A percentile compares a stretch with the other conserved stretches of the same genome.
Evolutionary conservation across 169 alveolate genomes (phyloP).

Genomic region (Babesia ovata): DNA sequence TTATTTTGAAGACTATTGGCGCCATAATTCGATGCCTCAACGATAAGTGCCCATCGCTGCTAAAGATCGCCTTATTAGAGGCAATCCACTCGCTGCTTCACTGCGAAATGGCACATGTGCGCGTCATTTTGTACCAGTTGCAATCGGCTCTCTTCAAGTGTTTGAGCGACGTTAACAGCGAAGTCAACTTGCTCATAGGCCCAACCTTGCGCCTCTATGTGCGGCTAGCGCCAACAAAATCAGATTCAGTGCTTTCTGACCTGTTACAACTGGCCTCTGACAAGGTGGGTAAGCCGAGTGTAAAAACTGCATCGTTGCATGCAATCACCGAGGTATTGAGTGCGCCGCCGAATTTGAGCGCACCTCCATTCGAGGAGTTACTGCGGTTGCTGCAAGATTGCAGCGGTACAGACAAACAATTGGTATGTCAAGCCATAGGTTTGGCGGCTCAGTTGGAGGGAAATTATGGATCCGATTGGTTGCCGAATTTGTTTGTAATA

Average conservation of each 20-base stretch:
- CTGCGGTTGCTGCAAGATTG: slow-evolving; percentile 18
- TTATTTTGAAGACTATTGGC: slow-evolving; percentile 41
- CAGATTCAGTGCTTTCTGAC: slow-evolving; percentile 22
- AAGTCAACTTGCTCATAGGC: slow-evolving; percentile 20
- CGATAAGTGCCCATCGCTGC: slow-evolving; percentile 26
- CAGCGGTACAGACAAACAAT: slow-evolving; percentile 20
- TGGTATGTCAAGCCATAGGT: slow-evolving; percentile 28
- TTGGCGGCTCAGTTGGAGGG: slow-evolving; percentile 21
- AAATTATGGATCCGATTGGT: slow-evolving; percentile 15
- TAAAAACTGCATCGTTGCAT: slow-evolving; percentile 27
- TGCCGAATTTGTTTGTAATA: slow-evolving; percentile 6
- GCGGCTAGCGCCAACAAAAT: slow-evolving; percentile 34
- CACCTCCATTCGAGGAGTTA: slow-evolving; percentile 23
- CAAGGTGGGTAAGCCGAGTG: slow-evolving; percentile 28
- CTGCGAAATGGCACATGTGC: slow-evolving; percentile 19
- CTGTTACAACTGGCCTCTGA: slow-evolving; percentile 25
- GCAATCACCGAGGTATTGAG: slow-evolving; percentile 33
- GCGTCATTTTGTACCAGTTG: slow-evolving; percentile 41
- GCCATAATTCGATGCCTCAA: slow-evolving; percentile 45
- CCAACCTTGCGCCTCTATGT: slow-evolving; percentile 26
- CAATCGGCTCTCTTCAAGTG: slow-evolving; percentile 52
- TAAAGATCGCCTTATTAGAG: slow-evolving; percentile 34
- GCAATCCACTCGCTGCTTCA: slow-evolving; percentile 19
- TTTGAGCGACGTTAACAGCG: slow-evolving; percentile 31
- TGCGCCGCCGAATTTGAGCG: background rate